Base-by-base conservation (phyloP, 1,284 basidiomycete species). In the Papiliotrema nemorosa region DNA sequence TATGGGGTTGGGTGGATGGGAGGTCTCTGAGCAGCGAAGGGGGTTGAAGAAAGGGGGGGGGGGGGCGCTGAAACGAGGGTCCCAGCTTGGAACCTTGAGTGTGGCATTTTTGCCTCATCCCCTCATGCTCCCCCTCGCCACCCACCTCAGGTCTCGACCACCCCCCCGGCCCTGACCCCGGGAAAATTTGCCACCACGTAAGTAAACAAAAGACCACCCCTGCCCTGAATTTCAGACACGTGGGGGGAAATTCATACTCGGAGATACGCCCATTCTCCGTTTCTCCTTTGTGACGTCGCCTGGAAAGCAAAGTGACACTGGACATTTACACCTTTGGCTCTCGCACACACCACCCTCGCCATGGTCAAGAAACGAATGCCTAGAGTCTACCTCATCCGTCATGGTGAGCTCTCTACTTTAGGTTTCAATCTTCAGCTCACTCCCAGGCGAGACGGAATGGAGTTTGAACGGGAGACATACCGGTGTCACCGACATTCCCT, bases 361-460 rank as follows among this genome's bases (percentile, higher is more conserved):
- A 64, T 62, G 58, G 62, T 47, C 24, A 60, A 58, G 33, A 60
- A 57, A 47, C 74, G 75, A 44, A 74, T 76, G 73, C 74, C 74
- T 18, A 58, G 74, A 55, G 75, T 76, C 16, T 76, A 75, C 55
- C 65, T 76, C 39, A 67, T 76, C 53, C 69, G 74, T 46, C 69
- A 71, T 53, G 69, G 66, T 67, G 22, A 44, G 66, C 49, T 22
- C 25, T 18, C 9, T 20, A 10, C 16, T 14, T 21, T 10, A 36
- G n/a, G 18, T 27, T 13, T 18, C 29, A 7, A 6, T 7, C 2
- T 24, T 27, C 31, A 49, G 34, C 34, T 35, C 24, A 26, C 25
- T 5, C n/a, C 27, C 63, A 88, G 88, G 90, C 38, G 87, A 94
- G 77, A 96, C 91, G 1, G 91, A 93, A 70, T 96, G 91, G 91